Evolutionary conservation across 2,329 filamentous ascomycete species (phyloP).

Genomic region (Diaporthe sp.): DNA sequence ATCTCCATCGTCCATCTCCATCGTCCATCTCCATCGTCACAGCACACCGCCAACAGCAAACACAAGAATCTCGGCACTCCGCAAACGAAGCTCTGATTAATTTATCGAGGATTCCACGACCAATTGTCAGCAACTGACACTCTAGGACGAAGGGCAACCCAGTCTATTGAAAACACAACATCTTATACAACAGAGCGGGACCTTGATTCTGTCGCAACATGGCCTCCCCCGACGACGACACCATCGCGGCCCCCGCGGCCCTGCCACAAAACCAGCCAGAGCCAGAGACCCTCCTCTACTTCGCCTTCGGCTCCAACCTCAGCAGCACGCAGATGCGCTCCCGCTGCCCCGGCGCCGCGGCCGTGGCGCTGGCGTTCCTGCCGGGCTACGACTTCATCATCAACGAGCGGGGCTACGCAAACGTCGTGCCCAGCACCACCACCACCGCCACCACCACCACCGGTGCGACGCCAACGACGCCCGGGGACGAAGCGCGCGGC

Average conservation of each 20-base stretch:
- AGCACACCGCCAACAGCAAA: not conserved
- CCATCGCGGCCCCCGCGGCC: not conserved
- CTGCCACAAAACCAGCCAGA: not conserved
- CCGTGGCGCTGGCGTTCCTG: conserved; percentile 55
- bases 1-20: too few relatives aligned
- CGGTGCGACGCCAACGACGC: not conserved
- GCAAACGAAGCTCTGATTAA: not conserved
- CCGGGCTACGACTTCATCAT: conserved; percentile 58
- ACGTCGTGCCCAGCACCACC: conserved; percentile 48
- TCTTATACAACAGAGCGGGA: not conserved
- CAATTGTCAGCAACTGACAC: not conserved
- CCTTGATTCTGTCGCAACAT: not conserved
- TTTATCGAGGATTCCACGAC: too few relatives aligned
- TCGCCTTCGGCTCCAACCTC: conserved; percentile 62
- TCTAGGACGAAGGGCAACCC: not conserved
- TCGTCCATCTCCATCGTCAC: too few relatives aligned
- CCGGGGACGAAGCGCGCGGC: not conserved
- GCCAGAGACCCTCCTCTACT: conserved; percentile 49
- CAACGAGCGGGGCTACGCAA: conserved; percentile 61
- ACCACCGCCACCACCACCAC: not conserved
- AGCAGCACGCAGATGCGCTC: conserved; percentile 58
- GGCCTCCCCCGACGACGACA: not conserved
- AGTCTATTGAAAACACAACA: not conserved
- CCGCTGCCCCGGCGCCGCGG: conserved; percentile 56
- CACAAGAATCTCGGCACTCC: not conserved